Evolutionary conservation across 148 eudicot species (phyloP).

Genomic region (Diospyros kaki): DNA sequence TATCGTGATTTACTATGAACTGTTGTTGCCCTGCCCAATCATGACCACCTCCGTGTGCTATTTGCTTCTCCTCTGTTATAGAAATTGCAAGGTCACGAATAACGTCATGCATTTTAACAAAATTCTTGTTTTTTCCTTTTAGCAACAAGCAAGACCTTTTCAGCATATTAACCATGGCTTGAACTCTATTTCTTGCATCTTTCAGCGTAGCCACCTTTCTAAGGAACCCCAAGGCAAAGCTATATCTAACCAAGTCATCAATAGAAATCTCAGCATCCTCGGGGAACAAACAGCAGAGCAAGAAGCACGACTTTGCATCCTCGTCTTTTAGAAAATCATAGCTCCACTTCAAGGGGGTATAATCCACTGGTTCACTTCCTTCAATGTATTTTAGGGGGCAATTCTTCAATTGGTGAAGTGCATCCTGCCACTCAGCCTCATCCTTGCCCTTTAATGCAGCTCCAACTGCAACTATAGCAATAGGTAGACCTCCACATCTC

Average conservation of each 20-base stretch:
- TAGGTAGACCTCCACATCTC: not conserved
- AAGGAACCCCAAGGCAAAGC: not conserved
- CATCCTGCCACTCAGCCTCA: not conserved
- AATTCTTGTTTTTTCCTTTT: not conserved
- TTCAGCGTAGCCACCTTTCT: not conserved
- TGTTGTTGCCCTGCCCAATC: too few species aligned
- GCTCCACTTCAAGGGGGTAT: slow-evolving; percentile 6
- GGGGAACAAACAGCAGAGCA: too few species aligned
- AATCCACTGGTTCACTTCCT: not conserved
- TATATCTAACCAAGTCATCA: not conserved
- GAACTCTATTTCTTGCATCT: slow-evolving; percentile 5
- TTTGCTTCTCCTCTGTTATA: too few species aligned
- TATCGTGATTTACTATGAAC: too few species aligned
- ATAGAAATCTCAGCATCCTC: slow-evolving; percentile 6
- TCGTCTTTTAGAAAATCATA: not conserved
- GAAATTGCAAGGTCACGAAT: slow-evolving; percentile 14
- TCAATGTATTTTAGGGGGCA: not conserved
- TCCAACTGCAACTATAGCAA: not conserved
- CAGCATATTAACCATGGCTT: not conserved
- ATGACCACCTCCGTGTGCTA: not conserved
- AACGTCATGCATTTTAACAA: slow-evolving; percentile 5
- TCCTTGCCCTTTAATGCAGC: not conserved
- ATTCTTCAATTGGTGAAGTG: not conserved
- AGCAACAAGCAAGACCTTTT: not conserved
- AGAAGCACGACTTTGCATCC: slow-evolving; percentile 9